Percentiles rank a stretch among this genome's conserved stretches.
Evolutionary conservation across 495 filamentous ascomycete genomes (phyloP).

Genomic region (Annulohypoxylon stygium): DNA sequence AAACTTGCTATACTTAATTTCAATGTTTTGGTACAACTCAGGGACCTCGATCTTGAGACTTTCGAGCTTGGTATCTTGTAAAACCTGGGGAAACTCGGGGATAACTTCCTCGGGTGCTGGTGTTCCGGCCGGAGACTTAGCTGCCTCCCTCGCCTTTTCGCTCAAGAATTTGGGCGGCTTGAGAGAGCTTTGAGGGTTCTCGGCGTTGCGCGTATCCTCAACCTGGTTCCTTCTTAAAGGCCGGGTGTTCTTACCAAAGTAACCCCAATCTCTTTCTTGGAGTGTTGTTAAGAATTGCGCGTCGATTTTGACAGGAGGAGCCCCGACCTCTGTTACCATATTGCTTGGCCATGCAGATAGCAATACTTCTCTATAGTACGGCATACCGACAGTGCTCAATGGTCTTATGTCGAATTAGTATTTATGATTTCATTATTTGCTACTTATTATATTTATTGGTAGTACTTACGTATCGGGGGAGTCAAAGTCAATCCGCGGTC

Average conservation of each 20-base stretch:
- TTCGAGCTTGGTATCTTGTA: slow-evolving; percentile 70
- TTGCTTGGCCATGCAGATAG: slow-evolving; percentile 91
- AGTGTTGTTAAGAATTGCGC: slow-evolving; percentile 76
- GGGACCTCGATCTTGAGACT: slow-evolving; percentile 80
- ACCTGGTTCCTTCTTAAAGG: slow-evolving; percentile 81
- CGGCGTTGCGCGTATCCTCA: slow-evolving; percentile 76
- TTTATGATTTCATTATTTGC: slow-evolving; percentile 33
- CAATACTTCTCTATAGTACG: slow-evolving; percentile 88
- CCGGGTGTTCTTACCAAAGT: slow-evolving; percentile 81
- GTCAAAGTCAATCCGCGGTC: slow-evolving; percentile 48
- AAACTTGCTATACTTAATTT: slow-evolving; percentile 98
- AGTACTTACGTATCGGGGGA: slow-evolving; percentile 71
- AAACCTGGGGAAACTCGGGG: slow-evolving; percentile 52
- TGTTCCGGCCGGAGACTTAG: slow-evolving; percentile 65
- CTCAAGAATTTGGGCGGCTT: slow-evolving; percentile 90
- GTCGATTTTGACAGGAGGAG: slow-evolving; percentile 82
- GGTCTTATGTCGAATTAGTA: slow-evolving; percentile 65
- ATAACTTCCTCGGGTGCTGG: slow-evolving; percentile 72
- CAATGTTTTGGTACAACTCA: slow-evolving; percentile 86
- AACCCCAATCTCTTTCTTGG: slow-evolving; percentile 75
- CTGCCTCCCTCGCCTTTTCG: slow-evolving; percentile 83
- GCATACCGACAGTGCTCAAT: slow-evolving; percentile 88
- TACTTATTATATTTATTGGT: neutral
- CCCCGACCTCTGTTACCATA: slow-evolving; percentile 84
- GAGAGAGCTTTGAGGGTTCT: slow-evolving; percentile 65